Percentiles rank a stretch among this genome's conserved stretches.
phyloP scores from a whole-genome alignment of 768 basidiomycete genomes.

The Trametes cingulata region DNA sequence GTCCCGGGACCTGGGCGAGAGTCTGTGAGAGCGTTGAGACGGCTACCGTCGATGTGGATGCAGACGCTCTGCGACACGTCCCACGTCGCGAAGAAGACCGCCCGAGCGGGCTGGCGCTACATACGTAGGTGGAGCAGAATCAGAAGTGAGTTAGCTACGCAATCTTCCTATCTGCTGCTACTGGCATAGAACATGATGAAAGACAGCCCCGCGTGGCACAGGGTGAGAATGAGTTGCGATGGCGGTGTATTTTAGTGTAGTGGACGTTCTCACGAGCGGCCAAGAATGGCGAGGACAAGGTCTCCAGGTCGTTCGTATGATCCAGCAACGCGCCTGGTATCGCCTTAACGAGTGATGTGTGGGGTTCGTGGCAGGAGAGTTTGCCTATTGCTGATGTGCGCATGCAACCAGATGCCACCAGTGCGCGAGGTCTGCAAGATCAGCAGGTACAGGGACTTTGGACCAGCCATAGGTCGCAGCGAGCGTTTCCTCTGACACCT shows the following conservation, averaged over 20 bases:
- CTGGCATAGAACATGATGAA: conserved; percentile 14
- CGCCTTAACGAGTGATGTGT: background rate
- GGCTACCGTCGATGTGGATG: background rate
- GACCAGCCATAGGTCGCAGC: background rate
- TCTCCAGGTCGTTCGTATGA: conserved; percentile 8
- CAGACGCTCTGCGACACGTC: background rate
- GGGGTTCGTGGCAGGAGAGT: background rate
- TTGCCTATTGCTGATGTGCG: background rate
- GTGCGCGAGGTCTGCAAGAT: background rate
- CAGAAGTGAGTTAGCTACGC: conserved; percentile 1
- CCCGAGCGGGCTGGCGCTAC: background rate
- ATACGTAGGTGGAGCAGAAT: conserved; percentile 14
- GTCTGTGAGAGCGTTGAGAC: background rate
- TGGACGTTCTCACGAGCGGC: conserved; percentile 7
- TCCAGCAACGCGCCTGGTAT: background rate
- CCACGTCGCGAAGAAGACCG: conserved; percentile 4
- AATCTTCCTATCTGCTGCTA: background rate
- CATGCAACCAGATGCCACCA: background rate
- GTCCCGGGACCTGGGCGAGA: background rate
- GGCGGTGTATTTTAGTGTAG: conserved; percentile 12
- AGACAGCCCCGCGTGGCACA: conserved; percentile 11
- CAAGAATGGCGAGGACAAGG: conserved; percentile 11
- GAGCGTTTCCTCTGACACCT: background rate
- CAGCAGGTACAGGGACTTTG: background rate
- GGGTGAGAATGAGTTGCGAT: conserved; percentile 14